These are phyloP conservation scores for Phtheirospermum japonicum DNA, from an alignment of 257 asterid genomes.

Conservation along the genomic window DNA sequence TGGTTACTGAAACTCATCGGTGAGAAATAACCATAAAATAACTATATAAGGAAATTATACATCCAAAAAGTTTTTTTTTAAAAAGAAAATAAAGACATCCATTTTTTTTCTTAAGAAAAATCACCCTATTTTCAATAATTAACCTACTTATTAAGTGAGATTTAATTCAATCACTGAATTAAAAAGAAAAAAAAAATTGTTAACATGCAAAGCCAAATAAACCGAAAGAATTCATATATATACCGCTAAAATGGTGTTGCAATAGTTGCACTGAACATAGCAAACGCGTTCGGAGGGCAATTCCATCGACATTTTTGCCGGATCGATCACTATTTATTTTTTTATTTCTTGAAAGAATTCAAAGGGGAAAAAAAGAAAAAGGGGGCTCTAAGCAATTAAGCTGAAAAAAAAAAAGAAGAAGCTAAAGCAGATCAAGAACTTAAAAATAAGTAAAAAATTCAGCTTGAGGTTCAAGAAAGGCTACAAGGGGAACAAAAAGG, in stretches of 20 bases:
- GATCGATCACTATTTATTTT: slow-evolving; percentile 21
- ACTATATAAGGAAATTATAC: too few species aligned
- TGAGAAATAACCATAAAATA: neutral
- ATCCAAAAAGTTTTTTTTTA: too few species aligned
- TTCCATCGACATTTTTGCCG: slow-evolving; percentile 65
- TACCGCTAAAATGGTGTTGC: slow-evolving; percentile 95
- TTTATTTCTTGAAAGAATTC: neutral
- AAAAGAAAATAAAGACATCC: too few species aligned
- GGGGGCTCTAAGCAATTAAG: slow-evolving; percentile 17
- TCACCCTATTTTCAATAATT: neutral
- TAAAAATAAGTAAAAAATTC: neutral
- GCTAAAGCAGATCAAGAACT: slow-evolving; percentile 33
- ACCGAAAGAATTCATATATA: slow-evolving; percentile 14
- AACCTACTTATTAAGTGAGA: neutral
- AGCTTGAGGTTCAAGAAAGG: slow-evolving; percentile 35
- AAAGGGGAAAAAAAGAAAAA: neutral
- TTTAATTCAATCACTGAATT: neutral
- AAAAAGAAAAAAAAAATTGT: neutral
- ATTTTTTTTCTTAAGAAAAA: too few species aligned
- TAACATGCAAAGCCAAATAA: slow-evolving; percentile 27
- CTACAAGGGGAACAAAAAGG: slow-evolving; percentile 20
- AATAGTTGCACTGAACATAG: slow-evolving; percentile 88
- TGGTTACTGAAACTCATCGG: too few species aligned
- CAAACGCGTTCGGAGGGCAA: slow-evolving; percentile 73
- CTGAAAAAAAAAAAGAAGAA: slow-evolving; percentile 15